phyloP scores from a whole-genome alignment of 140 eudicot genomes.

The Flaveria floridana region DNA sequence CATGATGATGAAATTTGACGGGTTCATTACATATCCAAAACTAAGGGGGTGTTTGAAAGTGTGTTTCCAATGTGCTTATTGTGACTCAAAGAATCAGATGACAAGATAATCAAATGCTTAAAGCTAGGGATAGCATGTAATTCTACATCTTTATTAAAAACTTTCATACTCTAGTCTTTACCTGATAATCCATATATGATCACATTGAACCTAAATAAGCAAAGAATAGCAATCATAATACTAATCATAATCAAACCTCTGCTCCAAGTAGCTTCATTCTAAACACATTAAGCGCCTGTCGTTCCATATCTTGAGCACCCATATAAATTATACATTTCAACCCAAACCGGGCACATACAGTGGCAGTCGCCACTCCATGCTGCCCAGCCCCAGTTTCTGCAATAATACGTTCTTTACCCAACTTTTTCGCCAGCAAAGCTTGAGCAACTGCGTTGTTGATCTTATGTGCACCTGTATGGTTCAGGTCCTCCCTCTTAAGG shows the following conservation, averaged over 20 bases:
- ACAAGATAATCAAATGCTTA: too few relatives aligned
- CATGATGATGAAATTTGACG: too few relatives aligned
- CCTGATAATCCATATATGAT: too few relatives aligned
- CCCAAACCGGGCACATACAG: slow-evolving; percentile 95
- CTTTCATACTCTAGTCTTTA: not conserved
- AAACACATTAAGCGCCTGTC: slow-evolving; percentile 80
- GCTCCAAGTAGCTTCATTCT: slow-evolving; percentile 94
- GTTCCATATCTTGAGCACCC: slow-evolving; percentile 98
- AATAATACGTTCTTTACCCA: slow-evolving; percentile 63
- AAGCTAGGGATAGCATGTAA: not conserved
- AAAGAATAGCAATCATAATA: too few relatives aligned
- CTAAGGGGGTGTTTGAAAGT: too few relatives aligned
- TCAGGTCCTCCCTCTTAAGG: slow-evolving; percentile 88
- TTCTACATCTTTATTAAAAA: not conserved
- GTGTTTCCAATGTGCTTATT: too few relatives aligned
- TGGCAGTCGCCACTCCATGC: slow-evolving; percentile 96
- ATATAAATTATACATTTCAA: slow-evolving; percentile 73
- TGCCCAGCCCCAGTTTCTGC: slow-evolving; percentile 99
- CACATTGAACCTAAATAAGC: too few relatives aligned
- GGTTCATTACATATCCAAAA: too few relatives aligned
- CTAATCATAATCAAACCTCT: slow-evolving; percentile 50
- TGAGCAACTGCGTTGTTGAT: slow-evolving; percentile 44
- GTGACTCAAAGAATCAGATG: too few relatives aligned
- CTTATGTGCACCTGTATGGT: slow-evolving; percentile 55
- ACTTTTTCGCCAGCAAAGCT: slow-evolving; percentile 41